phyloP scores from a whole-genome alignment of 441 rosid genomes.

The Aquilaria agallochum region DNA sequence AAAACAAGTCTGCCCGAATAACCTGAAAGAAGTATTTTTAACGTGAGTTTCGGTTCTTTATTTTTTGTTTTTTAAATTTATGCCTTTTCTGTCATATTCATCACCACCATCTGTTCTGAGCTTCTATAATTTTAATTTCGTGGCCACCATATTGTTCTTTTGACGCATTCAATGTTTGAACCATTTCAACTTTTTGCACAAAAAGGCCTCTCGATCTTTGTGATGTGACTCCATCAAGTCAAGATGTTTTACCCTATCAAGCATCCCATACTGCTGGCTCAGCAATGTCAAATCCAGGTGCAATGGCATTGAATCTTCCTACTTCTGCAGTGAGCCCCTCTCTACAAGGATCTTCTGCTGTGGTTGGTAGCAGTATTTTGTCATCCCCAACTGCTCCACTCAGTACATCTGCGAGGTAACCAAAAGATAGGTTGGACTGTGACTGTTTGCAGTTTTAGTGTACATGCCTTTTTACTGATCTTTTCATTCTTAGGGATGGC shows the following conservation, averaged over 20 bases:
- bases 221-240: constrained; percentile 64
- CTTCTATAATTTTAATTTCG: constrained; percentile 2
- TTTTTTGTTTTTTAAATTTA: constrained; percentile 1
- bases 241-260: constrained; percentile 64
- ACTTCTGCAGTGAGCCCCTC: constrained; percentile 63
- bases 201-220: constrained; percentile 98
- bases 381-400: constrained; percentile 61
- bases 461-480: constrained; percentile 9
- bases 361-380: constrained; percentile 52
- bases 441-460: constrained; percentile 8
- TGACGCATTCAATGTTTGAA: constrained; percentile 12
- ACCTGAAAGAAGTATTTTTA: constrained; percentile 63
- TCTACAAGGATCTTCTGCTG: constrained; percentile 61
- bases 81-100: constrained; percentile 6
- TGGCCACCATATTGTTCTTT: constrained; percentile 18
- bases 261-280: constrained; percentile 54
- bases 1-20: constrained; percentile 84
- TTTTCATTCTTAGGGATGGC: constrained; percentile 57
- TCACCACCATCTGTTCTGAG: not conserved
- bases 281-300: constrained; percentile 63
- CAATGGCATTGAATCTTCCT: constrained; percentile 52
- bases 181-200: constrained; percentile 28
- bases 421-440: constrained; percentile 19
- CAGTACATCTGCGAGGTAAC: constrained; percentile 71
- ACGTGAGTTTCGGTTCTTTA: constrained; percentile 58